Conservation (phyloP, 495 filamentous ascomycete species). For the Aspergillus homomorphus region DNA sequence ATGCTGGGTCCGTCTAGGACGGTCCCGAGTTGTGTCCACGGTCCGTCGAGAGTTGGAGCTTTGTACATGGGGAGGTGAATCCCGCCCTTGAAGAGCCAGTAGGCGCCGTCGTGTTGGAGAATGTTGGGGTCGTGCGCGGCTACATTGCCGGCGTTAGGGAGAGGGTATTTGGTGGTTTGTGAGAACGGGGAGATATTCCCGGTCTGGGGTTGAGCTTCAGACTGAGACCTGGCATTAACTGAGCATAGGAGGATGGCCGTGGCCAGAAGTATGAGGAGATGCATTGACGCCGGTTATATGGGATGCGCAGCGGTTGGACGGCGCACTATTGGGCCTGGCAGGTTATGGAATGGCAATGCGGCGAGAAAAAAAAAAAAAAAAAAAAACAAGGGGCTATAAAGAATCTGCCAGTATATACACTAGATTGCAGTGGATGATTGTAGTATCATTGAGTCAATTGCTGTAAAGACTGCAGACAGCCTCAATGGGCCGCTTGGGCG, state of each 20-base stretch:
- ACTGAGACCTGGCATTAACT: slow-evolving; percentile 2
- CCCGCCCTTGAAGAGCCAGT: slow-evolving; percentile 42
- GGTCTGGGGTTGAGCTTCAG: neutral
- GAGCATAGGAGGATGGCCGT: slow-evolving; percentile 7
- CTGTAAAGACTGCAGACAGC: neutral
- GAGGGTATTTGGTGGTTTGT: slow-evolving; percentile 29
- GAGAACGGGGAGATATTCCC: slow-evolving; percentile 24
- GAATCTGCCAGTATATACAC: neutral
- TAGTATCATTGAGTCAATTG: neutral
- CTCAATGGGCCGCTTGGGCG: neutral
- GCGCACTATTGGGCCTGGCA: neutral
- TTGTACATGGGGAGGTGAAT: slow-evolving; percentile 31
- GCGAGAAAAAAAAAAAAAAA: too few relatives aligned
- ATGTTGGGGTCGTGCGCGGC: slow-evolving; percentile 42
- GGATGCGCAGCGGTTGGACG: neutral
- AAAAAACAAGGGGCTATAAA: too few relatives aligned
- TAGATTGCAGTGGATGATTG: neutral
- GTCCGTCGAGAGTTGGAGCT: slow-evolving; percentile 35
- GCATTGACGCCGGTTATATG: neutral
- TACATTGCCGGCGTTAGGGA: slow-evolving; percentile 37
- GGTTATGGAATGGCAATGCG: neutral
- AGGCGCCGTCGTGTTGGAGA: slow-evolving; percentile 28
- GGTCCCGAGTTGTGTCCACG: slow-evolving; percentile 40
- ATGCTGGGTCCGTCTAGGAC: slow-evolving; percentile 36
- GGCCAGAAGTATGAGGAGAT: slow-evolving; percentile 7